Evolutionary conservation across 2,329 filamentous ascomycete genomes (phyloP), one percentile per base, ranked within the genome.

Genomic region (Neofusicoccum ribis): DNA sequence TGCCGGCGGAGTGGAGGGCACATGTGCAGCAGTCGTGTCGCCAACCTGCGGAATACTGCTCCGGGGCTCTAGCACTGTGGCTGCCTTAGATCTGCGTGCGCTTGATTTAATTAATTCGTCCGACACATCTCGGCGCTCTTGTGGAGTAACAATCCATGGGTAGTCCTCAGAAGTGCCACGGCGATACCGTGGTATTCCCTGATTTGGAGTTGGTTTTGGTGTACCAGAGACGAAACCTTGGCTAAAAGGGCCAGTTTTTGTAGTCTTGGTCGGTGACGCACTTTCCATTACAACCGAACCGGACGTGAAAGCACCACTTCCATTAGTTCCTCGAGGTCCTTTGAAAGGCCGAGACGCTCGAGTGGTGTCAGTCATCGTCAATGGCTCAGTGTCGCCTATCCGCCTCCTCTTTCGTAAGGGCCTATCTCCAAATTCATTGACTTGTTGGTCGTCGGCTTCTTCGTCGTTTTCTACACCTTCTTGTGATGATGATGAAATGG

Each of bases 161-260:
- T 47, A 60, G 6, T 60, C 56, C 12, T 60, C 56, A 37, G 56
- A 60, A n/a, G 56, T 60, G 17, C 56, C 56, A 20, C 56, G 43
- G 6, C 56, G 56, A 47, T 12, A 20, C 3, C 50, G 50, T 9
- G 43, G 27, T 27, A 5, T 31, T 11, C 11, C 11, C 7, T 39
- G 50, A 15, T 8, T 9, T 31, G 31, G 14, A 3, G 36, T 8
- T 7, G 37, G 14, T 39, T 39, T 39, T 39, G 11, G 37, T 39
- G 11, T 15, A 11, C 11, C 37, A 15, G 37, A 39, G 9, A 12
- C 37, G 37, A 39, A 15, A 14, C 37, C 11, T 12, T 39, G 11
- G 14, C 37, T 39, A 6, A 15, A 39, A 39, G 11, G 37, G 14
- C 37, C 11, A 15, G 37, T 11, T 11, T 15, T 11, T 12, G 37